A percentile compares a stretch with the other conserved stretches of the same genome.
These are phyloP conservation scores for Sporothrix globosa DNA, from an alignment of 2,329 filamentous ascomycete species.

Conservation along the genomic window DNA sequence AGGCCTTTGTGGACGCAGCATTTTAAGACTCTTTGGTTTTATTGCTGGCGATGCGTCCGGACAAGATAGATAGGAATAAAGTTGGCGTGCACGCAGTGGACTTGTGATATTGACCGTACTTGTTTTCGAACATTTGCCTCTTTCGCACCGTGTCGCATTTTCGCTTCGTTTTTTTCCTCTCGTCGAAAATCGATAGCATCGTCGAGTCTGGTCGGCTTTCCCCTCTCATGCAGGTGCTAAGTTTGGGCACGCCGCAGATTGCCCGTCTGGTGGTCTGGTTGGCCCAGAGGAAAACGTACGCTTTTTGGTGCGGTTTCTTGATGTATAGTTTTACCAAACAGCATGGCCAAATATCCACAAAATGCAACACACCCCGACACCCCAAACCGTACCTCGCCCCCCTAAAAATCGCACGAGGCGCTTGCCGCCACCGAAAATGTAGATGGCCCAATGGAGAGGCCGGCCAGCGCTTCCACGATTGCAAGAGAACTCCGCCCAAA, in stretches of 20 bases:
- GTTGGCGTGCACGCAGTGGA: neutral
- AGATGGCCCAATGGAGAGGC: neutral
- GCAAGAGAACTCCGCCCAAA: neutral
- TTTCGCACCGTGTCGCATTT: neutral
- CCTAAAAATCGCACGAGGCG: constrained; percentile 9
- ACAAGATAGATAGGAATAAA: neutral
- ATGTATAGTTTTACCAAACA: constrained; percentile 12
- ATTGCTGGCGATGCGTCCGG: neutral
- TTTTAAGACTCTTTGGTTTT: neutral
- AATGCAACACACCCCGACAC: constrained; percentile 11
- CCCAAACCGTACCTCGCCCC: neutral
- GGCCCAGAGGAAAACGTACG: neutral
- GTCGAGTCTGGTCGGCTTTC: neutral
- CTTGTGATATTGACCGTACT: neutral
- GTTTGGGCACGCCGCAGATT: constrained; percentile 23
- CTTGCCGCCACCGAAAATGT: neutral
- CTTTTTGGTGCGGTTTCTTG: constrained; percentile 3
- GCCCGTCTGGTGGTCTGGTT: neutral
- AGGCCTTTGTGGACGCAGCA: neutral
- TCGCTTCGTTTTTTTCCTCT: no score
- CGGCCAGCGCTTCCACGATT: constrained; percentile 19
- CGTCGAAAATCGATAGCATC: neutral
- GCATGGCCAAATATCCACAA: neutral
- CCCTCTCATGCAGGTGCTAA: constrained; percentile 24
- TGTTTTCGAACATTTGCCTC: neutral